Evolutionary conservation across 305 asterid species (phyloP).

Genomic region (Salvia sclarea): DNA sequence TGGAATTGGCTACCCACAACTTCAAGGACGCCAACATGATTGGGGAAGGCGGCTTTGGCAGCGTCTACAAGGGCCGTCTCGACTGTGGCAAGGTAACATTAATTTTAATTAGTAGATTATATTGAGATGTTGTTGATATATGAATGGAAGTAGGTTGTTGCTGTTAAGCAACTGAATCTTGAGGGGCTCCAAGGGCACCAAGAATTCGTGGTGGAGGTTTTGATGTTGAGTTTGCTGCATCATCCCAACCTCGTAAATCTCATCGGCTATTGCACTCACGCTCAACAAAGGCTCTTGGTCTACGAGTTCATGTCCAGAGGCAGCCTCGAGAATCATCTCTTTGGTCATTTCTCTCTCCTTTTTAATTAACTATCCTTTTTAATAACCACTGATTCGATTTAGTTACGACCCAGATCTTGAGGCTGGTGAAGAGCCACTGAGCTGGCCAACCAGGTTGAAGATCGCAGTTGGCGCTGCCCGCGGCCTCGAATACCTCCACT

Average conservation of each 20-base stretch:
- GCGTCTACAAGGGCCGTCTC: constrained; percentile 71
- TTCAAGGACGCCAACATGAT: constrained; percentile 68
- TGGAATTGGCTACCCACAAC: constrained; percentile 63
- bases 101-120: too few relatives aligned
- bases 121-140: too few relatives aligned
- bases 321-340: constrained; percentile 87
- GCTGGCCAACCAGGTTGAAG: constrained; percentile 77
- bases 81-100: constrained; percentile 59
- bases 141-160: constrained; percentile 46
- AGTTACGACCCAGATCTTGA: constrained; percentile 67
- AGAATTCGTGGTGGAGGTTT: constrained; percentile 85
- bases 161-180: constrained; percentile 79
- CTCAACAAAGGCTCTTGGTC: constrained; percentile 83
- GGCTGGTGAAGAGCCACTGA: constrained; percentile 58
- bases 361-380: too few relatives aligned
- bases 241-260: constrained; percentile 82
- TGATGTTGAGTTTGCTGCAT: constrained; percentile 77
- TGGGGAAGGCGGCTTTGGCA: constrained; percentile 92
- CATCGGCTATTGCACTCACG: constrained; percentile 82
- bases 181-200: constrained; percentile 90
- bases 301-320: constrained; percentile 89
- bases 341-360: constrained; percentile 43
- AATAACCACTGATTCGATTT: too few relatives aligned
- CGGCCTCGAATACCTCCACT: constrained; percentile 82
- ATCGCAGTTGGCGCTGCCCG: constrained; percentile 83